Base-by-base conservation (phyloP, 1,284 basidiomycete genomes). In the Cryptococcus sp. region DNA sequence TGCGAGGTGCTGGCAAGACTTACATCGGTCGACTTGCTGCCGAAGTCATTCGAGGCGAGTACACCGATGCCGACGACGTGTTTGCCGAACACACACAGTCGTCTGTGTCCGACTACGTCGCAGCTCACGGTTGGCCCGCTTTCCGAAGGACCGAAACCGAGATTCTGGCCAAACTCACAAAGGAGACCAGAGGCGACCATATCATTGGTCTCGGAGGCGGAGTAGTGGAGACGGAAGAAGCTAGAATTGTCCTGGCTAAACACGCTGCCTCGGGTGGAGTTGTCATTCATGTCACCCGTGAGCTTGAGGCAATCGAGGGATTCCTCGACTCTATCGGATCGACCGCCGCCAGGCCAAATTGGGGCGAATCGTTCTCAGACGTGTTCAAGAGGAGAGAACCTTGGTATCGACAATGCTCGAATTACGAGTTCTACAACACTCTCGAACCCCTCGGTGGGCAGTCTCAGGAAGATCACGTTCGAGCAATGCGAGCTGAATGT, bases 1-100 rank as follows among this genome's bases (percentile, higher is more conserved):
- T 99, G 94, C 87, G 94, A 32, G 94, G 94, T 4, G 89, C 91
- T 0, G 94, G 96, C 50, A 98, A 98, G 80, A 90, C 89, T 1
- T 87, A 86, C 76, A 82, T 98, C 54, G 91, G 93, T 19, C 78
- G 82, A 49, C 78, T 91, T 34, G 91, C 88, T 7, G 86, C 91
- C 1, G 76, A 80, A 13, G 78, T 84, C 0, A 81, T 98, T 5
- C 81, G 79, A 1, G 88, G 91, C 78, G 80, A 82, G 2, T 88
- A 88, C 70, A 75, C 94, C 62, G 96, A 99, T 66, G 92, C 92
- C 25, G 94, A 99, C 67, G 78, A 77, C 7, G 83, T 83, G 63
- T 91, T 97, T 68, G 84, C 85, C 61, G 75, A 81, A 49, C 81
- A 85, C 57, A 79, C 85, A 53, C 74, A 81, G 43, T 80, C 79